Evolutionary conservation across 2,329 filamentous ascomycete species (phyloP).

Genomic region (Scedosporium aurantiacum): DNA sequence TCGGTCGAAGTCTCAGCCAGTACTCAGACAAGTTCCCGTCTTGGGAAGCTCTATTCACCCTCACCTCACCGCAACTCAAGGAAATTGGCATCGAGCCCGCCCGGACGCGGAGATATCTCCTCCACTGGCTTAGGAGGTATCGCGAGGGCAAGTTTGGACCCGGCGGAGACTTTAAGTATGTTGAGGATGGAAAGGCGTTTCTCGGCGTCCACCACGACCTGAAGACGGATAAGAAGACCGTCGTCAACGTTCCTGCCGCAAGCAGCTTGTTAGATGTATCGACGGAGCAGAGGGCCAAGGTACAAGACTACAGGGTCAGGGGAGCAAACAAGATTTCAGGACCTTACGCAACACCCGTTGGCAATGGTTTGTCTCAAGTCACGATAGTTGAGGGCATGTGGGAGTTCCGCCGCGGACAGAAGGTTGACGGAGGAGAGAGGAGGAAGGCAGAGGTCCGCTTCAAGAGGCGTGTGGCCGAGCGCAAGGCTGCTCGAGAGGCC

Average conservation of each 20-base stretch:
- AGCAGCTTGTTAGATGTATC: conserved; percentile 18
- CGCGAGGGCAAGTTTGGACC: conserved; percentile 65
- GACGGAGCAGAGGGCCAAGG: conserved; percentile 26
- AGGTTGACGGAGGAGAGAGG: conserved; percentile 94
- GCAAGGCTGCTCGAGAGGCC: conserved; percentile 52
- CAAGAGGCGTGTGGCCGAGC: conserved; percentile 71
- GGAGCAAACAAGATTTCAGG: conserved; percentile 62
- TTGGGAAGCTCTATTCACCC: conserved; percentile 82
- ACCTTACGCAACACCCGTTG: conserved; percentile 58
- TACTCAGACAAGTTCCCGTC: conserved; percentile 79
- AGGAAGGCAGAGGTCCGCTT: conserved; percentile 75
- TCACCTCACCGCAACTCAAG: conserved; percentile 65
- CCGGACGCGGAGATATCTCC: conserved; percentile 68
- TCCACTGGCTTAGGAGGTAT: conserved; percentile 82
- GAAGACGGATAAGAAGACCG: conserved; percentile 36
- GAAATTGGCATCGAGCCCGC: conserved; percentile 81
- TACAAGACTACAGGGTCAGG: conserved; percentile 56
- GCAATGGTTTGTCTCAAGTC: conserved; percentile 53
- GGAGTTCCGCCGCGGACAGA: conserved; percentile 77
- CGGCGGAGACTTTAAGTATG: conserved; percentile 70
- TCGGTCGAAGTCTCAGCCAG: conserved; percentile 74
- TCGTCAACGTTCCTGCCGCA: conserved; percentile 43
- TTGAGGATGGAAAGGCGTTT: conserved; percentile 44
- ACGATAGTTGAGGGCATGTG: conserved; percentile 77
- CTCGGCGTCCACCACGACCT: conserved; percentile 28